Base-by-base conservation (phyloP, 345 rosid genomes). In the Psidium friedrichsthalianum region DNA sequence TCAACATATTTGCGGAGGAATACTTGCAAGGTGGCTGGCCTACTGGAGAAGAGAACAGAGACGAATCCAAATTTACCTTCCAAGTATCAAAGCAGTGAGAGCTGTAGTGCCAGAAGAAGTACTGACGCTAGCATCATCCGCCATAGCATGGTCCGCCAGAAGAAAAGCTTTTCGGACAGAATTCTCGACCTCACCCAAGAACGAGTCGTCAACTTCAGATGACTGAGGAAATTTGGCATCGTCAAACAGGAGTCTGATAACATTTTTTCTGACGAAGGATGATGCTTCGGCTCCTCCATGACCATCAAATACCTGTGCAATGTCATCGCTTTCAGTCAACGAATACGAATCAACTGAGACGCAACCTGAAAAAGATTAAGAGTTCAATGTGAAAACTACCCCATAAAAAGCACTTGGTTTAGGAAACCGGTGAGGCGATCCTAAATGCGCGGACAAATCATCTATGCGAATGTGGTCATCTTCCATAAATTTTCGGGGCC, bases 231-330 rank as follows among this genome's bases (percentile, higher is more conserved):
- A 94, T 57, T 87, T 86, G 6, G 87, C 92, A 54, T 94, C 95
- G 84, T 94, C 93, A 59, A 94, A 92, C 56, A 93, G 87, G 74
- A 93, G 86, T 84, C 93, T 91, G 52, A 89, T 86, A 4, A 86
- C 91, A 85, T 94, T 91, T 83, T 90, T 91, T 82, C 89, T 88
- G 9, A 91, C 55, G 87, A 89, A 93, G 11, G 94, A 91, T n/a
- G 95, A 94, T 15, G 96, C 96, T 89, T 92, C 98, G 15, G 96
- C 94, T 84, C 99, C 99, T 64, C 96, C 98, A 88, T 96, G 99
- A 57, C 99, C 99, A 89, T 96, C 98, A 88, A 95, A 96, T 57
- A 96, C 92, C 96, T 93, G 86, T 27, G 36, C 5, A 82, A 83
- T 53, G 51, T 15, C 52, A 81, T 32, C 14, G 44, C 51, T 13